Base-by-base conservation (phyloP, 2,329 filamentous ascomycete genomes). In the Hyphodiscus sp. region DNA sequence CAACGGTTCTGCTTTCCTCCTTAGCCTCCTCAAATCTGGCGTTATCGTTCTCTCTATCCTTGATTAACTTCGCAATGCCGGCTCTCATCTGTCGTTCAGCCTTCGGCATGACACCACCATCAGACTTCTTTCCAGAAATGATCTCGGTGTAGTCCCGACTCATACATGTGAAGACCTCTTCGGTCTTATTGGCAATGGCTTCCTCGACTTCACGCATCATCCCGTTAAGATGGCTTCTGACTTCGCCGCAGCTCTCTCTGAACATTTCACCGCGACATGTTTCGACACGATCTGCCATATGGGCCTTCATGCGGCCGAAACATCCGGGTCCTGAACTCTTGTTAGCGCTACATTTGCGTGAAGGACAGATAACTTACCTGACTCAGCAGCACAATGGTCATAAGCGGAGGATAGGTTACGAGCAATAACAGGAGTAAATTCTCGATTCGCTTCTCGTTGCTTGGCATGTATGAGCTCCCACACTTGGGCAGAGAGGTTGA, bases 381-480 rank as follows among this genome's bases (percentile, higher is more conserved):
- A 41, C 61, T 82, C 76, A 0, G 65, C 58, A 4, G 65, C 56
- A 61, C 78, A 82, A 0, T 46, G 49, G 0, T 68, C 52, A 61
- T 84, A 84, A 0, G 70, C 74, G 1, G 65, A 54, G 1, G 58
- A 56, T 75, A 85, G 81, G 30, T 65, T 66, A 1, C 58, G 44
- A 3, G 68, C 63, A 50, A 84, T 74, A 2, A 70, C 69, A 0
- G 78, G 79, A 0, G 70, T 72, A 52, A 83, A 81, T 33, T 76
- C 69, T 3, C 80, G 75, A 59, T 75, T 83, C 16, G 76, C 74
- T 2, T 79, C 74, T 26, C 76, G 73, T 60, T 82, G 79, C 3
- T 68, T 56, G 5, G 70, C 67, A 0, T 68, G 76, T 58, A 82
- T 73, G 1, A 58, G 58, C 1, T 60, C 59, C 0, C 67, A 57